Base-by-base conservation (phyloP, 768 basidiomycete species). In the Russula ochroleuca region DNA sequence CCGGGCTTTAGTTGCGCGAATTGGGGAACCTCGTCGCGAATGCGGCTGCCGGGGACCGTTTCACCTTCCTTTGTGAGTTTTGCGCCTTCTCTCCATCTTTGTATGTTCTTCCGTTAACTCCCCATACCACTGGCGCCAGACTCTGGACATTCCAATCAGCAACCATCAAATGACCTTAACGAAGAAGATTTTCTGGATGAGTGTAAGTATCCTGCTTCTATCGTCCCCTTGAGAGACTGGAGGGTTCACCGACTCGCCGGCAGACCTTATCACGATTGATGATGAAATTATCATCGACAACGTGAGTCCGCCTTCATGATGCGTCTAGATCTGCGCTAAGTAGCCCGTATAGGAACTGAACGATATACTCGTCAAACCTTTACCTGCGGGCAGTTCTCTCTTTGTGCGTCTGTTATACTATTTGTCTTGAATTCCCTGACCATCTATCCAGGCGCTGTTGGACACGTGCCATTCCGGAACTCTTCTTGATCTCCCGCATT, bases 11-110 rank as follows among this genome's bases (percentile, higher is more conserved):
- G 64, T 33, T 65, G 38, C 58, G 64, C 35, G 64, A 69, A 43
- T 61, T 71, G 31, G 43, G 60, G 43, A 35, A 21, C n/a, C 62
- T 70, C 15, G 66, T 71, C 14, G 21, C 43, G 25, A 65, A 69
- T 51, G 72, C 65, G 21, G 57, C 62, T 35, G 33, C 66, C 14
- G 72, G 70, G 8, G 72, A 73, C 45, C 63, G 57, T 14, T 67
- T 70, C 43, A 66, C 62, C 45, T 73, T 73, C 54, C 62, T 72
- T 45, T 73, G 72, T 73, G 49, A 25, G 71, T 64, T 15, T 38
- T 10, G 9, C 19, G 45, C 2, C 37, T 25, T 21, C 21, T 48
- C 47, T 2, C 31, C 38, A 21, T 5, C 45, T 21, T 10, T 17
- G 17, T 19, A 31, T 15, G 28, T 50, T 14, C 41, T 59, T 19